These are phyloP conservation scores for Sporisorium exsertum DNA, from an alignment of 1,284 basidiomycete species.

Conservation along the genomic window DNA sequence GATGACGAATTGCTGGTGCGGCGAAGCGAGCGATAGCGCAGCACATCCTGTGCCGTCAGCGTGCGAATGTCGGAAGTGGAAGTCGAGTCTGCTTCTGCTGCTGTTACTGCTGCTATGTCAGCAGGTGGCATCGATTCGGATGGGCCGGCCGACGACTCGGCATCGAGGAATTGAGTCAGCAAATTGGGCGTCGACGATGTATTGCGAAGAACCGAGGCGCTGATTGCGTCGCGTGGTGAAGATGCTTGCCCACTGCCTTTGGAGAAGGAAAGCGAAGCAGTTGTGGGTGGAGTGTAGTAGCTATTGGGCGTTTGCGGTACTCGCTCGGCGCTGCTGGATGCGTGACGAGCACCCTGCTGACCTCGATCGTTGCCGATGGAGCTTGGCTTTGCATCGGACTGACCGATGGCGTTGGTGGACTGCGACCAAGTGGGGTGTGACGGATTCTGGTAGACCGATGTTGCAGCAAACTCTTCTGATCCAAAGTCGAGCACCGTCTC, in stretches of 20 bases:
- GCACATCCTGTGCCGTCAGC: conserved; percentile 34
- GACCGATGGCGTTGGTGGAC: conserved; percentile 2
- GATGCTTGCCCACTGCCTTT: conserved; percentile 9
- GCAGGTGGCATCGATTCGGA: not conserved
- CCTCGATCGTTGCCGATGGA: not conserved
- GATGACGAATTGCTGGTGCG: conserved; percentile 44
- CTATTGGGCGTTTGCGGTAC: conserved; percentile 31
- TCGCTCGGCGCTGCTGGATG: not conserved
- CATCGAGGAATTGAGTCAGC: conserved; percentile 37
- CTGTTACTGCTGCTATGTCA: not conserved
- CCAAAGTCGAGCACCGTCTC: conserved; percentile 58
- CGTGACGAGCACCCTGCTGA: conserved; percentile 2
- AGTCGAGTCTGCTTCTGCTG: conserved; percentile 2
- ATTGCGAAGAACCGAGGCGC: conserved; percentile 49
- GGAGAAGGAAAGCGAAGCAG: conserved; percentile 17
- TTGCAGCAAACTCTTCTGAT: conserved; percentile 7
- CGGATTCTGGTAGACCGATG: conserved; percentile 8
- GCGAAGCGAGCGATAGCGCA: conserved; percentile 39
- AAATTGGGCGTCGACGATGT: conserved; percentile 63
- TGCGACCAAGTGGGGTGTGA: conserved; percentile 21
- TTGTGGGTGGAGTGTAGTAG: conserved; percentile 45
- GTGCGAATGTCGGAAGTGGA: conserved; percentile 24
- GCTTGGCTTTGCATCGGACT: not conserved
- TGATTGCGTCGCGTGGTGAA: conserved; percentile 34
- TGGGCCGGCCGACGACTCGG: conserved; percentile 7